Base-by-base conservation (phyloP, 768 basidiomycete species). In the Termitomyces titanicus region DNA sequence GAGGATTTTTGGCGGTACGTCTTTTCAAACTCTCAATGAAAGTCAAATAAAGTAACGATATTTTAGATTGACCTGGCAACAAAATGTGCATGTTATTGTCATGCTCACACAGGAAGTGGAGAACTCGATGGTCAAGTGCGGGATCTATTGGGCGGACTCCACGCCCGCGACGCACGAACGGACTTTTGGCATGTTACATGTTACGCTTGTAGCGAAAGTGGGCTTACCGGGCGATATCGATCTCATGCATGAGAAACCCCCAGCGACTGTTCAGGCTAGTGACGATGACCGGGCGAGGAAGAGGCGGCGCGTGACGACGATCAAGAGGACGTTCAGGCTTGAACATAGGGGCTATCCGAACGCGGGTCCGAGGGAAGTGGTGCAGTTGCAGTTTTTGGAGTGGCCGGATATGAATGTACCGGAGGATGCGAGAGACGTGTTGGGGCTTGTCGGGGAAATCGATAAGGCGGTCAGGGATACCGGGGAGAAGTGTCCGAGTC, bases 401-500 rank as follows among this genome's bases (percentile, higher is more conserved):
- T 98, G 96, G 96, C 93, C 95, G 2, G 96, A 98, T 64, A 88
- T 98, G 76, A 94, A 94, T 66, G 93, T 98, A 12, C 96, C 96
- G 0, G 84, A 88, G 12, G 85, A 92, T 55, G 86, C 95, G 0
- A 74, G 81, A 7, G 88, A 86, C 7, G 74, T 98, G 18, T 71
- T 97, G 39, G 74, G 79, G 13, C 79, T 98, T 22, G 81, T 97
- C 51, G 79, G 76, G 56, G 84, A 86, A 58, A 87, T 93, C n/a
- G 85, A 77, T 17, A 66, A 68, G 47, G 78, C 73, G 0, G 71
- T 76, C 29, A 55, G 63, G 37, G 77, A 78, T 60, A 72, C 70
- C 5, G 58, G 53, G 22, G 61, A 48, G 17, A 51, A 55, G 31
- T 60, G 62, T 53, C 57, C 62, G 29, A 43, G 53, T 15, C 51